Conservation (phyloP, 768 basidiomycete species). For the Pholiota conissans region DNA sequence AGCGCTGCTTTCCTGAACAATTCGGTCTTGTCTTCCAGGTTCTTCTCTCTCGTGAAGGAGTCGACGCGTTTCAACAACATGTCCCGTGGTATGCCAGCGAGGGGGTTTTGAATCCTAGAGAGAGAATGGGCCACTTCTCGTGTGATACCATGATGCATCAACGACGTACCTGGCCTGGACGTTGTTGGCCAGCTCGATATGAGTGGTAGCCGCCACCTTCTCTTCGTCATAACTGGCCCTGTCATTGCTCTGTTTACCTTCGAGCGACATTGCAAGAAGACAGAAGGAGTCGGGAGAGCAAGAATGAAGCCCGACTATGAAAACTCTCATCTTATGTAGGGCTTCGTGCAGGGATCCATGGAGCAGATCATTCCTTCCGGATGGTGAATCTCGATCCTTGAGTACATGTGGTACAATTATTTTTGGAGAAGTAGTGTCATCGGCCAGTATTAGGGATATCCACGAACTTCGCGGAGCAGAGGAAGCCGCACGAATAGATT, state of each 20-base stretch:
- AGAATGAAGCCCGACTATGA: slow-evolving; percentile 15
- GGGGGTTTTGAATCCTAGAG: slow-evolving; percentile 43
- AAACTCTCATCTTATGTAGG: slow-evolving; percentile 20
- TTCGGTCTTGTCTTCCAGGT: slow-evolving; percentile 41
- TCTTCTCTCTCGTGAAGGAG: slow-evolving; percentile 53
- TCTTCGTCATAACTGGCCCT: slow-evolving; percentile 24
- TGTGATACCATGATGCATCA: not conserved
- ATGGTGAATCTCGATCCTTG: not conserved
- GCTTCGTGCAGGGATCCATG: slow-evolving; percentile 8
- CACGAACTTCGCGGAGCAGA: not conserved
- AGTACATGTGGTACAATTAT: not conserved
- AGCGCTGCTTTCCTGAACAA: slow-evolving; percentile 71
- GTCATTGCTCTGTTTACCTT: slow-evolving; percentile 20
- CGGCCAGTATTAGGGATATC: not conserved
- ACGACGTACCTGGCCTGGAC: slow-evolving; percentile 38
- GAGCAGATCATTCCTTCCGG: not conserved
- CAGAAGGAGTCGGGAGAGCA: slow-evolving; percentile 15
- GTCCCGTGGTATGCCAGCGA: slow-evolving; percentile 58
- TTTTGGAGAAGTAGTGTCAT: not conserved
- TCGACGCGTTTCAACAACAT: slow-evolving; percentile 62
- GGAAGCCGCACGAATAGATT: not conserved
- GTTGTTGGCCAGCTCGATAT: slow-evolving; percentile 31
- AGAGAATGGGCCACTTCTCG: not conserved
- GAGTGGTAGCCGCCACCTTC: slow-evolving; percentile 14
- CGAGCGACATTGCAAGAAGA: slow-evolving; percentile 26